phyloP scores from a whole-genome alignment of 345 rosid genomes.

The Syzygium aqueum region DNA sequence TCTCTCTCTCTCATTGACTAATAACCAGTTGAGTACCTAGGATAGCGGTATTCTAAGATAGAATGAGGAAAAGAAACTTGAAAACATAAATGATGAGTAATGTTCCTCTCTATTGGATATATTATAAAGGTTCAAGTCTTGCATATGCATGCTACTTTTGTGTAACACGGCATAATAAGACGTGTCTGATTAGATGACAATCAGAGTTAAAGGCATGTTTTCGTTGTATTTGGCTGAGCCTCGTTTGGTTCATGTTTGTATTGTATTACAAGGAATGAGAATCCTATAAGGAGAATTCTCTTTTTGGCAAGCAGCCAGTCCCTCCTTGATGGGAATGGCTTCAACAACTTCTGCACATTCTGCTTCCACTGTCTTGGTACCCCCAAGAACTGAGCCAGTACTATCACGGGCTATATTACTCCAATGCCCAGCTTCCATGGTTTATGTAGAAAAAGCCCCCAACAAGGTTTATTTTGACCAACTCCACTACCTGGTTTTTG shows the following conservation, averaged over 20 bases:
- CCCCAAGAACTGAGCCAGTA: not conserved
- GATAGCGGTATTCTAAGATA: not conserved
- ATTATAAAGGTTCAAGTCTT: not conserved
- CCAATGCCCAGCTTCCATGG: not conserved
- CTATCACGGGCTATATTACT: not conserved
- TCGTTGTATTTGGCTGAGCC: not conserved
- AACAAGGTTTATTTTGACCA: not conserved
- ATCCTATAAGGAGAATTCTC: not conserved
- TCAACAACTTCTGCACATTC: not conserved
- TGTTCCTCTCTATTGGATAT: not conserved
- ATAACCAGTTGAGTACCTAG: not conserved
- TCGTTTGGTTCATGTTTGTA: not conserved
- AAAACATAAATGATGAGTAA: not conserved
- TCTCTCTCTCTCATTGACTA: not conserved
- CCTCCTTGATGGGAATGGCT: not conserved
- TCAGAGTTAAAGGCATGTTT: not conserved
- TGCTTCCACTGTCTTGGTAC: not conserved
- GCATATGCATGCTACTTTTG: not conserved
- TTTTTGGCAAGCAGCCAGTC: not conserved
- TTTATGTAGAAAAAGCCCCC: not conserved
- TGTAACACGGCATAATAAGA: not conserved
- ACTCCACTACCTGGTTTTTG: not conserved
- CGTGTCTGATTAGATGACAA: not conserved
- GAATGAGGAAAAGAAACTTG: not conserved
- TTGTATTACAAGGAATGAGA: not conserved